These are phyloP conservation scores for Pichia norvegensis DNA, from an alignment of 1,139 yeast genomes.

Conservation along the genomic window DNA sequence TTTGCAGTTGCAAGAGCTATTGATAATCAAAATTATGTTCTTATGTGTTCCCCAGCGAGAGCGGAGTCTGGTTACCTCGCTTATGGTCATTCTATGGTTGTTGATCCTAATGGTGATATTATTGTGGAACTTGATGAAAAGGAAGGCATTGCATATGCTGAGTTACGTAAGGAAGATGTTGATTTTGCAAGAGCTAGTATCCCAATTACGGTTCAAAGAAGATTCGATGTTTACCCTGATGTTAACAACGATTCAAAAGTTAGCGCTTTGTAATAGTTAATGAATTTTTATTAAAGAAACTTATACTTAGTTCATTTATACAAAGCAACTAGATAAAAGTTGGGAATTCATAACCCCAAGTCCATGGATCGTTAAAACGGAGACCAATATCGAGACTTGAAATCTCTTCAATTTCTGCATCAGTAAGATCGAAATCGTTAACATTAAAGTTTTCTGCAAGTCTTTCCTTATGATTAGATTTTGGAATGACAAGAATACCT, in stretches of 20 bases:
- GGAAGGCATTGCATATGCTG: constrained; percentile 76
- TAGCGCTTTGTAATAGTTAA: constrained; percentile 14
- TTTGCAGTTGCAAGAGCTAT: constrained; percentile 82
- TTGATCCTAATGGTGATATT: constrained; percentile 77
- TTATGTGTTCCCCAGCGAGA: constrained; percentile 85
- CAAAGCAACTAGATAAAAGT: constrained; percentile 29
- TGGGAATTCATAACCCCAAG: constrained; percentile 51
- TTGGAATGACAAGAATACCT: constrained; percentile 65
- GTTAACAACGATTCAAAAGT: constrained; percentile 33
- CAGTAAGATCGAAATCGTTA: constrained; percentile 45
- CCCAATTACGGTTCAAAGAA: constrained; percentile 73
- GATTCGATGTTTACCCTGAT: constrained; percentile 79
- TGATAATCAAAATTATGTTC: constrained; percentile 76
- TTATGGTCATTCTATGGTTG: constrained; percentile 84
- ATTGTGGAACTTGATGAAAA: constrained; percentile 79
- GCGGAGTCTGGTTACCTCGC: constrained; percentile 74
- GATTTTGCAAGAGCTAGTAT: constrained; percentile 59
- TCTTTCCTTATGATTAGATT: constrained; percentile 59
- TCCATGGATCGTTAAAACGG: constrained; percentile 83
- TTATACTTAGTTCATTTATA: constrained; percentile 10
- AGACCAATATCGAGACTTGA: constrained; percentile 54
- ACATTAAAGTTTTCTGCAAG: constrained; percentile 49
- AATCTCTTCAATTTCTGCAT: constrained; percentile 48
- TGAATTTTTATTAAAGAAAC: neutral
- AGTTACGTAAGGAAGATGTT: constrained; percentile 57